A percentile compares a stretch with the other conserved stretches of the same genome.
phyloP scores from a whole-genome alignment of 2,329 filamentous ascomycete genomes.

The Aspergillus ruber region DNA sequence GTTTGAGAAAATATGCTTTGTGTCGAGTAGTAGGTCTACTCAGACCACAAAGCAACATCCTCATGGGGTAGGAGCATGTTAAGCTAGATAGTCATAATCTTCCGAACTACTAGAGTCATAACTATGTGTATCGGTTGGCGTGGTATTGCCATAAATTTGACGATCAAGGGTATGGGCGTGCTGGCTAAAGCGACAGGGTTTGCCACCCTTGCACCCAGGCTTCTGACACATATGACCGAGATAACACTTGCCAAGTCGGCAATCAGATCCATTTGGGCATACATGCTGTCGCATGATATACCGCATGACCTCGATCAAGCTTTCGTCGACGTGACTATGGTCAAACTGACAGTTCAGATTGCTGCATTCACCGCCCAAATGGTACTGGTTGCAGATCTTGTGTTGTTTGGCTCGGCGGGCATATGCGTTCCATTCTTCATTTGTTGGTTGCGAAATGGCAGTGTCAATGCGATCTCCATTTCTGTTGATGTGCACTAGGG shows the following conservation, averaged over 20 bases:
- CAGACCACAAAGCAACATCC: no score
- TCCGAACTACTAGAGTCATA: no score
- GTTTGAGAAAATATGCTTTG: no score
- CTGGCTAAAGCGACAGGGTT: conserved; percentile 25
- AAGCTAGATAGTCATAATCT: no score
- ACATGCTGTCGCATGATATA: conserved; percentile 40
- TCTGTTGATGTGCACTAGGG: conserved; percentile 43
- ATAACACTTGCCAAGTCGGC: conserved; percentile 39
- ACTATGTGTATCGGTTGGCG: conserved; percentile 11
- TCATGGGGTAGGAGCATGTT: no score
- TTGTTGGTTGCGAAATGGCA: conserved; percentile 30
- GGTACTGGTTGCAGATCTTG: conserved; percentile 47
- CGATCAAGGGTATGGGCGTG: conserved; percentile 21
- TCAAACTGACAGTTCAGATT: conserved; percentile 39
- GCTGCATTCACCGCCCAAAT: conserved; percentile 38
- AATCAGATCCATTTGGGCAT: conserved; percentile 37
- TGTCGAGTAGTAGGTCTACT: no score
- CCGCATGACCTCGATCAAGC: conserved; percentile 36
- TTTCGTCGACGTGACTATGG: conserved; percentile 38
- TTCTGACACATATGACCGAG: conserved; percentile 41
- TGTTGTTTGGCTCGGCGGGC: conserved; percentile 28
- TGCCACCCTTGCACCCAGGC: conserved; percentile 23
- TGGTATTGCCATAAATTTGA: conserved; percentile 16
- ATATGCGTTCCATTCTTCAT: conserved; percentile 36
- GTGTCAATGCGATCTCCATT: conserved; percentile 43